Evolutionary conservation across 2,329 filamentous ascomycete genomes (phyloP), one percentile per base, ranked within the genome.

Genomic region (Fusarium domesticum): DNA sequence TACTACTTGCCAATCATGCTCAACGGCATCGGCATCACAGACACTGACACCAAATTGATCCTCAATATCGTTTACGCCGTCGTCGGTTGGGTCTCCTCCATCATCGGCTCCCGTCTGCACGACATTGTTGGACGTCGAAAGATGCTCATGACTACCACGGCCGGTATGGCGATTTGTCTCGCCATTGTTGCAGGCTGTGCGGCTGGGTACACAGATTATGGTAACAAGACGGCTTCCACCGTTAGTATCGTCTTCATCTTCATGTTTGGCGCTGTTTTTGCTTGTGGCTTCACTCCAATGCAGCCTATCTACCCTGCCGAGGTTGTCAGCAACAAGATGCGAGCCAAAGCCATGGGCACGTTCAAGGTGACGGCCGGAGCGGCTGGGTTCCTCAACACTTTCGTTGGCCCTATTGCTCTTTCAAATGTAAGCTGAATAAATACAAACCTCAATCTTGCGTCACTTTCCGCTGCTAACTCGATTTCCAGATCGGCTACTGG

Each of bases 191-290:
- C 68, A 3, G 63, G 62, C 2, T 64, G 65, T 2, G 64, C 68
- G 2, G 64, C 64, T 1, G 64, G 62, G 2, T 65, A 64, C 42
- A 58, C 62, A 8, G 50, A 61, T 19, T 63, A 62, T 23, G 56
- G 56, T 11, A 70, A 63, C 43, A 55, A 56, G 17, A 44, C 59
- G 2, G 62, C 64, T 2, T 64, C 64, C 0, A 64, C 63, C 7
- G 60, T 63, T 17, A 62, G 64, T 8, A 68, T 70, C 19, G 63
- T 63, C 6, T 70, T 68, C 50, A 69, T 70, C 18, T 70, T 69
- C 37, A 40, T 64, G 6, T 70, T 70, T 45, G 67, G 68, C 5
- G 66, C 64, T 15, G 49, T 64, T 6, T 70, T 67, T 47, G 47
- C 52, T 11, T 38, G 60, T 17, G 60, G 46, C 20, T 66, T 70